Evolutionary conservation across 1,284 basidiomycete species (phyloP), one percentile per base, ranked within the genome.

Genomic region (Tetrapyrgos nigripes): DNA sequence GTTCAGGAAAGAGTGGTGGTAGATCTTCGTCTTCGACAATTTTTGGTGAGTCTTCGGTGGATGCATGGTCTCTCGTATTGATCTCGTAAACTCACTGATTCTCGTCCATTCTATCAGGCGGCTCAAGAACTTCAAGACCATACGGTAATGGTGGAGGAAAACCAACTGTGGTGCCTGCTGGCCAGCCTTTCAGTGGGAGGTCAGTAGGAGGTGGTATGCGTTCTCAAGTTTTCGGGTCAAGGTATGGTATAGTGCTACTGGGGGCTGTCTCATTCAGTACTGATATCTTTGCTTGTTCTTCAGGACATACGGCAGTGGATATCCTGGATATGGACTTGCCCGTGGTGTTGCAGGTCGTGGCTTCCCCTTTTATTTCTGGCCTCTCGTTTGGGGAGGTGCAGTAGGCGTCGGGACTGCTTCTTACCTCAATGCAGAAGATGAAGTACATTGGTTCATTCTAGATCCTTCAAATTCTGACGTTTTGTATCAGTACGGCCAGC

Each of bases 351-450:
- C 67, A 2, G 75, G 76, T 9, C 75, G 77, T 10, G 76, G 76
- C 1, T 86, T 86, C 64, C 84, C 85, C 0, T 87, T 83, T 67
- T 75, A 71, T 52, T 87, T 85, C 69, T 87, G 84, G 84, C 86
- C 85, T 1, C 59, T 88, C 6, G 76, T 79, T 11, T 87, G 82
- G 77, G 82, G 83, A 27, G 71, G 72, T 26, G 71, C 69, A 1
- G 64, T 67, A 33, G 76, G 73, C 1, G 72, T 69, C 19, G 75
- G 74, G 4, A 67, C 72, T 10, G 68, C 33, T 5, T 67, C 68
- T 4, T 83, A 84, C 63, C 73, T 86, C 24, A 76, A 84, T 63
- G 70, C 70, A 17, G 21, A 37, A 9, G 43, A 59, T 24, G 78
- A 81, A 69, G 80, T 79, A 60, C 49, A 68, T 64, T 17, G 8